These are phyloP conservation scores for Candida palmyrensis DNA, from an alignment of 805 yeast species.

Conservation along the genomic window DNA sequence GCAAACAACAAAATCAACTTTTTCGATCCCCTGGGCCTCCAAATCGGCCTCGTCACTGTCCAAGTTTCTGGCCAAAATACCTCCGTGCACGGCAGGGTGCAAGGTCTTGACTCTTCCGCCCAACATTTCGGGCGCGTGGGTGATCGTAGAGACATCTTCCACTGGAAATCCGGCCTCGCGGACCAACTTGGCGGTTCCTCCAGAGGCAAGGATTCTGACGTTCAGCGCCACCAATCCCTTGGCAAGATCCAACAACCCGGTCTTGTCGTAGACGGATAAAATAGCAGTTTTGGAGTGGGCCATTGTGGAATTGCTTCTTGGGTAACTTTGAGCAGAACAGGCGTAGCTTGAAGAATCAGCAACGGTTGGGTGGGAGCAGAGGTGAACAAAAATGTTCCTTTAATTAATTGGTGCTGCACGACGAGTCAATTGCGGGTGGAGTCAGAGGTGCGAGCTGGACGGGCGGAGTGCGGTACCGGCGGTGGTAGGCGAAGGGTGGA, in stretches of 20 bases:
- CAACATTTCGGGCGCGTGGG: slow-evolving; percentile 98
- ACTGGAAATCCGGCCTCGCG: slow-evolving; percentile 98
- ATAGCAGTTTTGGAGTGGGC: slow-evolving; percentile 78
- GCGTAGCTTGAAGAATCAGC: too few relatives aligned
- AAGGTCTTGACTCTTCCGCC: slow-evolving; percentile 98
- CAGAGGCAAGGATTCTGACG: slow-evolving; percentile 92
- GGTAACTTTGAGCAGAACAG: too few relatives aligned
- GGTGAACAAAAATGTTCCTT: neutral
- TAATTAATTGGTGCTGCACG: slow-evolving; percentile 6
- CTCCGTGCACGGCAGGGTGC: slow-evolving; percentile 99
- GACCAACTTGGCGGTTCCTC: slow-evolving; percentile 92
- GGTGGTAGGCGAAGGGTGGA: slow-evolving; percentile 1
- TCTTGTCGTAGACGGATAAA: slow-evolving; percentile 94
- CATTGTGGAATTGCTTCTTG: too few relatives aligned
- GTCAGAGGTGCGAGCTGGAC: neutral
- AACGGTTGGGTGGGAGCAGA: too few relatives aligned
- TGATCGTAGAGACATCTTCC: slow-evolving; percentile 89
- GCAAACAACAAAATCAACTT: slow-evolving; percentile 96
- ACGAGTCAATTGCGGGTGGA: slow-evolving; percentile 4
- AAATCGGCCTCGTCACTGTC: slow-evolving; percentile 89
- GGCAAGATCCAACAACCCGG: slow-evolving; percentile 93
- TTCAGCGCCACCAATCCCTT: slow-evolving; percentile 87
- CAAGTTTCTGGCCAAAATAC: slow-evolving; percentile 90
- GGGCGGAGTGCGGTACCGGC: neutral
- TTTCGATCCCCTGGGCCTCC: slow-evolving; percentile 83